Conservation (phyloP, 1,139 yeast genomes). For the Suhomyces atakaporum region DNA sequence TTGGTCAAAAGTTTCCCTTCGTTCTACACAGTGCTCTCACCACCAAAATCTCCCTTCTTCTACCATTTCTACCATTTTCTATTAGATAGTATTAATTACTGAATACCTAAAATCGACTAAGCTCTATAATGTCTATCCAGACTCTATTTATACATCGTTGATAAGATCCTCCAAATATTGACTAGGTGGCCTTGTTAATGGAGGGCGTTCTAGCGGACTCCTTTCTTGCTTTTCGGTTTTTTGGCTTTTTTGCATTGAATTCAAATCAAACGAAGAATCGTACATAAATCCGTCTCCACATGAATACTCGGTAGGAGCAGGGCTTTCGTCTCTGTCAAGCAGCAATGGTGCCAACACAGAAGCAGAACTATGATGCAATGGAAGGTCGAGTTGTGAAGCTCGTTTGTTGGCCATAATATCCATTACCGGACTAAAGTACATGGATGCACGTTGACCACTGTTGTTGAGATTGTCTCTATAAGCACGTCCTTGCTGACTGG, state of each 20-base stretch:
- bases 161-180: constrained; percentile 32
- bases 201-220: constrained; percentile 8
- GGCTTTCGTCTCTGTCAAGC: constrained; percentile 1
- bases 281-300: constrained; percentile 12
- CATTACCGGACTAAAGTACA: constrained; percentile 34
- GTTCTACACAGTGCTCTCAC: too few relatives aligned
- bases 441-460: constrained; percentile 21
- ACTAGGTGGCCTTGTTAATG: constrained; percentile 31
- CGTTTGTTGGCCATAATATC: constrained; percentile 21
- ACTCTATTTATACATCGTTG: constrained; percentile 9
- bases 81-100: too few relatives aligned
- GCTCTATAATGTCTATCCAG: too few relatives aligned
- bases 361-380: constrained; percentile 19
- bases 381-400: constrained; percentile 22
- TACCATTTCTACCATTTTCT: too few relatives aligned
- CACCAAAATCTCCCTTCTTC: too few relatives aligned
- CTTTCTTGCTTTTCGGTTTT: not conserved
- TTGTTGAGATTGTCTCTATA: constrained; percentile 21
- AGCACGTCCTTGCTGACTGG: constrained; percentile 20
- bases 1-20: too few relatives aligned
- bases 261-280: constrained; percentile 10
- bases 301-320: constrained; percentile 11
- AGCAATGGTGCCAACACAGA: constrained; percentile 4
- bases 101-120: too few relatives aligned
- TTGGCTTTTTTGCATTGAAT: constrained; percentile 3